Percentiles rank a stretch among this genome's conserved stretches.
These are phyloP conservation scores for Russula lepida DNA, from an alignment of 768 basidiomycete genomes.

Conservation along the genomic window DNA sequence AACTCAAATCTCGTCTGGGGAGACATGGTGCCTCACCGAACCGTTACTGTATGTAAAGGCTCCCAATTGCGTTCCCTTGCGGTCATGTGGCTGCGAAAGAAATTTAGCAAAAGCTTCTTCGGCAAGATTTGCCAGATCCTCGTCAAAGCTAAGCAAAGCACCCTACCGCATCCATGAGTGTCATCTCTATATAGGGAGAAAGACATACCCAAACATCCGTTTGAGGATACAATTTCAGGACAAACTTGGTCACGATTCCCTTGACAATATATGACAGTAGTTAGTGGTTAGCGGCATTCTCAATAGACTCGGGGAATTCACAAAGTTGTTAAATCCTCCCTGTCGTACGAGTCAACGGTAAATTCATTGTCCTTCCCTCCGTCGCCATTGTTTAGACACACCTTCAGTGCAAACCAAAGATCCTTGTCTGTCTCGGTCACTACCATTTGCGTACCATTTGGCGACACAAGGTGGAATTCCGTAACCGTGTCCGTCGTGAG, in stretches of 20 bases:
- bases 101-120: neutral
- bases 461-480: slow-evolving; percentile 21
- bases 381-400: neutral
- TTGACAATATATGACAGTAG: neutral
- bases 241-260: slow-evolving; percentile 17
- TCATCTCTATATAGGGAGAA: neutral
- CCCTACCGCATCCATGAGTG: neutral
- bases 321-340: slow-evolving; percentile 16
- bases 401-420: slow-evolving; percentile 13
- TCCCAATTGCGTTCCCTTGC: neutral
- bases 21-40: slow-evolving; percentile 5
- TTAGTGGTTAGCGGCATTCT: neutral
- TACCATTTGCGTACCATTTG: slow-evolving; percentile 12
- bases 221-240: slow-evolving; percentile 3
- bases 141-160: slow-evolving; percentile 1
- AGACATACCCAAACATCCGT: slow-evolving; percentile 12
- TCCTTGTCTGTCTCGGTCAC: slow-evolving; percentile 18
- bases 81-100: neutral
- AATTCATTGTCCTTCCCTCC: neutral
- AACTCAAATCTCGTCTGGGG: too few relatives aligned
- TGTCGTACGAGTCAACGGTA: neutral
- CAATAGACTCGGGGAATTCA: neutral
- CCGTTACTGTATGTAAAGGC: neutral
- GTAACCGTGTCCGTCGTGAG: slow-evolving; percentile 19
- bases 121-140: neutral